Evolutionary conservation across 2,329 filamentous ascomycete genomes (phyloP), one percentile per base, ranked within the genome.

Genomic region (Tetracladium maxilliforme): DNA sequence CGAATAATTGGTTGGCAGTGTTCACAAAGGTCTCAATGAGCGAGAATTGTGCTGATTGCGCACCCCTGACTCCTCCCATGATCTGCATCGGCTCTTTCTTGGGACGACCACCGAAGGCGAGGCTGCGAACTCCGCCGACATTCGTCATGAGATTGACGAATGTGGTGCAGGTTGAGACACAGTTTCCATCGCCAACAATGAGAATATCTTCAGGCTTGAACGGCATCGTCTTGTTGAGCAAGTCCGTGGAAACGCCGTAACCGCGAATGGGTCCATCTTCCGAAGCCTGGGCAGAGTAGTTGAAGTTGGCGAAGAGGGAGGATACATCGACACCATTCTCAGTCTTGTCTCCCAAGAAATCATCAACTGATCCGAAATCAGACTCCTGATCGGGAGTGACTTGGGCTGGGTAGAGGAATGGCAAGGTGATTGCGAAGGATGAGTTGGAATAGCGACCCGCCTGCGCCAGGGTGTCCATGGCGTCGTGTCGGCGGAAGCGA

Each of bases 1-100:
- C 9, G 9, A 27, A 25, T 11, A 19, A 13, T 4, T 7, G n/a
- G 14, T 21, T 20, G 21, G 38, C 30, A 1, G 33, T 37, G 10
- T 33, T 25, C 16, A n/a, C n/a, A n/a, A 15, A 17, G 4, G 10
- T 9, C 18, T 36, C 34, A 17, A 44, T 36, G 12, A 30, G 27
- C 2, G 14, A 7, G 14, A 31, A 44, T 5, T 9, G 10, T n/a
- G 33, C 17, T 12, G 36, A n/a, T n/a, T n/a, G 52, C 0, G 51
- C 49, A 16, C 73, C 74, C 37, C 74, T 70, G 23, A 69, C 61
- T n/a, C 72, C 74, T n/a, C 72, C 70, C 11, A 75, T 54, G 5
- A 57, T 61, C 49, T 76, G 69, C 51, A 74, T 77, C 1, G 62
- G 58, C 0, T 49, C 48, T 1, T 52, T 37, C 8, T 49, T 46